Evolutionary conservation across 148 eudicot genomes (phyloP), one percentile per base, ranked within the genome.

Genomic region (Chenopodium quinoa): DNA sequence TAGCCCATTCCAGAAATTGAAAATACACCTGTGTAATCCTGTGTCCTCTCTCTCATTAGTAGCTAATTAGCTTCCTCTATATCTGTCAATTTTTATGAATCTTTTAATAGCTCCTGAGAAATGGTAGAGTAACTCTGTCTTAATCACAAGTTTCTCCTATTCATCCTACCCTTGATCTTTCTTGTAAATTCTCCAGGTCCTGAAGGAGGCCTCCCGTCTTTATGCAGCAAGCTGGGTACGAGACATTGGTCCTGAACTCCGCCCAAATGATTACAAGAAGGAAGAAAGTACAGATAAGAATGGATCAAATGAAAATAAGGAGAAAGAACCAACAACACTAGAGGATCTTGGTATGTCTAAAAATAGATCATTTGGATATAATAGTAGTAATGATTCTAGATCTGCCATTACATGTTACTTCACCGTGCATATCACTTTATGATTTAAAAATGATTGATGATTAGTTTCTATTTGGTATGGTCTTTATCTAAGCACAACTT

Each of bases 241-340:
- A 77, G 98, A 95, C 89, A 95, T 95, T 84, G 96, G 97, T 81
- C 98, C 97, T 31, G 97, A 95, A 14, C 93, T 95, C 70, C 87
- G 90, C 63, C 97, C 98, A 81, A 82, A 88, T 79, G 89, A 93
- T 22, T 90, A 93, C 76, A 90, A 92, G 85, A 87, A 86, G 25
- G 91, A 87, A 52, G 87, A 89, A 63, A 69, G 48, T 37, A 84
- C 67, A 65, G 89, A 85, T 56, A 75, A 79, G 60, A 62, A 68
- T 88, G 88, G 84, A 50, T 88, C 31, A 77, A 79, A 79, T 78
- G 84, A 60, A 63, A 75, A 78, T 7, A 85, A 83, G 73, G 89
- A 86, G 79, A 92, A 82, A 79, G 97, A 92, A 80, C 88, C 96
- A n/a, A 89, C 97, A 23, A 89, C 92, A 13, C 73, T 93, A 63